phyloP scores from a whole-genome alignment of 257 asterid genomes.

The Galeopsis tetrahit region DNA sequence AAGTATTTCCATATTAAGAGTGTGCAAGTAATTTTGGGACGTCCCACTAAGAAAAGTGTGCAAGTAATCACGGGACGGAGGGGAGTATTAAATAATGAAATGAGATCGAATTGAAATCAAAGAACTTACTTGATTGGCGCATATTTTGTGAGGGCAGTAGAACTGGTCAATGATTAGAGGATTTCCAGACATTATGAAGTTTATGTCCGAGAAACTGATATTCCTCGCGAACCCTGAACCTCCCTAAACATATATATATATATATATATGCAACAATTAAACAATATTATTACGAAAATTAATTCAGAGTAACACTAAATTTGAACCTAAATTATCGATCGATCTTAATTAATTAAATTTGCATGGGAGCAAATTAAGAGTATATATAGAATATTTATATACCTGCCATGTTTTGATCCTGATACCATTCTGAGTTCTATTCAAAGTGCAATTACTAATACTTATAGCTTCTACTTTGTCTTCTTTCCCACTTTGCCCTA shows the following conservation, averaged over 20 bases:
- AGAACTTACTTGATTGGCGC: conserved; percentile 31
- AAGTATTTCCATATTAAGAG: too few relatives aligned
- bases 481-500: conserved; percentile 39
- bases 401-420: conserved; percentile 74
- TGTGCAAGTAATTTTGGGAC: too few relatives aligned
- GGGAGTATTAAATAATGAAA: too few relatives aligned
- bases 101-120: not conserved
- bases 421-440: conserved; percentile 46
- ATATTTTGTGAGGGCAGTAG: conserved; percentile 48
- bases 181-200: conserved; percentile 29
- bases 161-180: conserved; percentile 51
- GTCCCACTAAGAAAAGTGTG: too few relatives aligned
- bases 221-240: conserved; percentile 54
- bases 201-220: conserved; percentile 40
- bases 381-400: not conserved
- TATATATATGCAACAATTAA: too few relatives aligned
- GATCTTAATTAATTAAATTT: too few relatives aligned
- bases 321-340: too few relatives aligned
- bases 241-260: conserved; percentile 32
- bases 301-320: too few relatives aligned
- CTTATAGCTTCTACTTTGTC: conserved; percentile 45
- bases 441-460: conserved; percentile 44
- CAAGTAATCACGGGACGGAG: too few relatives aligned
- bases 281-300: too few relatives aligned
- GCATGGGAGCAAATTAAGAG: too few relatives aligned